phyloP scores from a whole-genome alignment of 345 rosid species.

The Acer negundo region DNA sequence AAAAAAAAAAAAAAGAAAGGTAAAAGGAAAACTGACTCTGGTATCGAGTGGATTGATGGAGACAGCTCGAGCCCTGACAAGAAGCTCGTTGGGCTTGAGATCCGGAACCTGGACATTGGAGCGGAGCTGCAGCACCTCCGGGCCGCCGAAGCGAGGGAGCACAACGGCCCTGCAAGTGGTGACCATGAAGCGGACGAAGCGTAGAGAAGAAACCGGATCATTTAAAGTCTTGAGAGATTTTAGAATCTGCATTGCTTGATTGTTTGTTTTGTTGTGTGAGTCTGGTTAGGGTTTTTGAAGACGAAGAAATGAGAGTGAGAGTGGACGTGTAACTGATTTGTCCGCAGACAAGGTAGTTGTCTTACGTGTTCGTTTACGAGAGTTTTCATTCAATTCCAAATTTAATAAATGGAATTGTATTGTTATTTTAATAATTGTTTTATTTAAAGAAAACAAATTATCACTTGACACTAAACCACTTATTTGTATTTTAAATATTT shows the following conservation, averaged over 20 bases:
- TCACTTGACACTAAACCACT: too few relatives aligned
- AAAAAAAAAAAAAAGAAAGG: background rate
- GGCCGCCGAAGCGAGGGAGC: conserved; percentile 88
- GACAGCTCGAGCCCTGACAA: conserved; percentile 84
- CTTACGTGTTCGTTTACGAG: too few relatives aligned
- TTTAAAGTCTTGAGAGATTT: conserved; percentile 5
- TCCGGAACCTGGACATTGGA: conserved; percentile 71
- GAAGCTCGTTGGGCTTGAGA: conserved; percentile 75
- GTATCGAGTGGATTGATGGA: conserved; percentile 92
- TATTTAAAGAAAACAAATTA: too few relatives aligned
- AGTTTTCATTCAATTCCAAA: too few relatives aligned
- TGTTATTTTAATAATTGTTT: too few relatives aligned
- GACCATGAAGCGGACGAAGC: conserved; percentile 44
- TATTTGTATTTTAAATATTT: too few relatives aligned
- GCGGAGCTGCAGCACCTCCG: conserved; percentile 82
- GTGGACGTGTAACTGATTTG: conserved; percentile 36
- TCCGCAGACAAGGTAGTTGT: conserved; percentile 27
- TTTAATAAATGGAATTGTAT: too few relatives aligned
- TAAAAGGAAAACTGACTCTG: conserved; percentile 53
- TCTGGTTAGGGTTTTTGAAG: conserved; percentile 13
- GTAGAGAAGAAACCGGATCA: conserved; percentile 3
- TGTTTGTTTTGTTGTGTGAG: background rate
- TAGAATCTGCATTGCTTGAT: conserved; percentile 33
- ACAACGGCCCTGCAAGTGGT: conserved; percentile 85
- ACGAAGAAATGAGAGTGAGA: conserved; percentile 13